Percentiles rank a stretch among this genome's conserved stretches.
Evolutionary conservation across 1,284 basidiomycete species (phyloP).

Genomic region (Abortiporus biennis): DNA sequence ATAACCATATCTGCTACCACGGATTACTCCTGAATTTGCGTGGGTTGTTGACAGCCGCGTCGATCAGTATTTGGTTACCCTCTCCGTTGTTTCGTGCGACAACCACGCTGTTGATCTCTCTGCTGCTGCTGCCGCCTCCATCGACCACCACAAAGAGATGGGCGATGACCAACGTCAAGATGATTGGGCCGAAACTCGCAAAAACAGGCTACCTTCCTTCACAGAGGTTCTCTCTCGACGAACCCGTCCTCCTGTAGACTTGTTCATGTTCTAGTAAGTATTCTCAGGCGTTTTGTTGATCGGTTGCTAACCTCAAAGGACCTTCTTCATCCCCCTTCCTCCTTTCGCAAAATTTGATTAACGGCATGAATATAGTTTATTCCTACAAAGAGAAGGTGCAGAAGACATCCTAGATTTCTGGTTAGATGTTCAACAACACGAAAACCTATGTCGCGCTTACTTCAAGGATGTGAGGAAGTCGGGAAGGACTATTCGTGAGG

Average conservation of each 20-base stretch:
- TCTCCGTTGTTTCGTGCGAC: conserved; percentile 15
- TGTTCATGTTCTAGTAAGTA: conserved; percentile 97
- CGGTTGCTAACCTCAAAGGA: conserved; percentile 1
- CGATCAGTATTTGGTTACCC: conserved; percentile 10
- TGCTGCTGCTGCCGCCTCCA: conserved; percentile 4
- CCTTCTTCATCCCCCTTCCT: conserved; percentile 4
- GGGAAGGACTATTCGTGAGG: conserved; percentile 85
- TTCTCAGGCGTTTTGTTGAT: conserved; percentile 7
- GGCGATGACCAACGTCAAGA: conserved; percentile 63
- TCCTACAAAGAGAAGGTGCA: conserved; percentile 88
- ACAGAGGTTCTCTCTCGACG: conserved; percentile 82
- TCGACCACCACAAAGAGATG: conserved; percentile 22
- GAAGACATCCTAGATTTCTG: conserved; percentile 98
- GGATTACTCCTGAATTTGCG: too few relatives aligned
- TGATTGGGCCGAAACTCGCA: conserved; percentile 61
- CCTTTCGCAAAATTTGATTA: neutral
- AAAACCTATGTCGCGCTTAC: conserved; percentile 96
- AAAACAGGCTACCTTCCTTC: conserved; percentile 72
- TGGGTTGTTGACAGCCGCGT: too few relatives aligned
- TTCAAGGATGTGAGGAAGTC: conserved; percentile 98
- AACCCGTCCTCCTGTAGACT: conserved; percentile 91
- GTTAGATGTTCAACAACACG: conserved; percentile 98
- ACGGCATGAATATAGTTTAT: conserved; percentile 63
- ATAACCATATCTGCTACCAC: neutral
- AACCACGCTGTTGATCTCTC: conserved; percentile 15